phyloP scores from a whole-genome alignment of 2,329 filamentous ascomycete genomes.

The Pseudogymnoascus sp. region DNA sequence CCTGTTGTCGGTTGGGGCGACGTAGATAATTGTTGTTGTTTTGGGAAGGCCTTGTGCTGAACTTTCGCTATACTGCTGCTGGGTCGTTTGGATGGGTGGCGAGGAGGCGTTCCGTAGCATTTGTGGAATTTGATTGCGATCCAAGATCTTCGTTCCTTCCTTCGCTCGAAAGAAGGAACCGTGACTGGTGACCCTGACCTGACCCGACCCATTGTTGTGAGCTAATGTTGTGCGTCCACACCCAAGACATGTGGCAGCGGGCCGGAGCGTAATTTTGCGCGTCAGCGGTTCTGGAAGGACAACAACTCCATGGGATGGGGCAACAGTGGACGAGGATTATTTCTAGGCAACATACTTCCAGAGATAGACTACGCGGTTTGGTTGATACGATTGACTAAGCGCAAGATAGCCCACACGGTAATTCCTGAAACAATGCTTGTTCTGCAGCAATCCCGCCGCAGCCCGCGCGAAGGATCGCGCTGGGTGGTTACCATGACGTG shows the following conservation, averaged over 20 bases:
- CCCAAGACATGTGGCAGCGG: not conserved
- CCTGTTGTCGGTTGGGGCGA: not conserved
- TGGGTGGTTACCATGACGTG: not conserved
- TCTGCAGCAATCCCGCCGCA: not conserved
- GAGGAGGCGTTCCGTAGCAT: not conserved
- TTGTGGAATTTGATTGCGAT: not conserved
- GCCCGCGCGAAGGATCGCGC: not conserved
- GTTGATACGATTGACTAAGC: constrained; percentile 4
- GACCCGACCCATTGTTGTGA: not conserved
- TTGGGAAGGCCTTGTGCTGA: not conserved
- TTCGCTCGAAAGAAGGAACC: not conserved
- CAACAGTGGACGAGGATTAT: not conserved
- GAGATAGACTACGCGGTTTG: not conserved
- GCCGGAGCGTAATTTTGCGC: not conserved
- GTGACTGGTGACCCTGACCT: not conserved
- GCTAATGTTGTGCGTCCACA: not conserved
- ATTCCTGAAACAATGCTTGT: not conserved
- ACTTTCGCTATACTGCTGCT: constrained; percentile 5
- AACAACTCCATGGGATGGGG: not conserved
- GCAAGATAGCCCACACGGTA: not conserved
- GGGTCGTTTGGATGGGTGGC: not conserved
- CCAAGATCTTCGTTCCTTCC: not conserved
- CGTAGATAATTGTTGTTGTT: not conserved
- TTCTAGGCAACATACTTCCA: not conserved
- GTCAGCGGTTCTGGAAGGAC: not conserved